Percentiles rank a stretch among this genome's conserved stretches.
phyloP scores from a whole-genome alignment of 495 filamentous ascomycete species.

The Letharia lupina region DNA sequence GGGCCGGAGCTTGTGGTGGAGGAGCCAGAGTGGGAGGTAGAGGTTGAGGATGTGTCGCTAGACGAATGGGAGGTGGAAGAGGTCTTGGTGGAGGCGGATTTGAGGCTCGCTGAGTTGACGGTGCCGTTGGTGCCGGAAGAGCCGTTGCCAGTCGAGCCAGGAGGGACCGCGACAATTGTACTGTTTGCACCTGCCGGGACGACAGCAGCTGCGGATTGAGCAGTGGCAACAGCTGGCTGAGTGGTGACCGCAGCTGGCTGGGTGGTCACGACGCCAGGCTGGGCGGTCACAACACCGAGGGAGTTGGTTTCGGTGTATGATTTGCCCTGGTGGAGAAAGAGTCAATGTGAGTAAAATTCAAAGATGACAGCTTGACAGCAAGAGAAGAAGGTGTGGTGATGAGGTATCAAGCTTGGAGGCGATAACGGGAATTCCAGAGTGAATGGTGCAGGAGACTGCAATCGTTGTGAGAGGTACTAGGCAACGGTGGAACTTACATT shows the following conservation, averaged over 20 bases:
- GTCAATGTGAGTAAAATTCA: background rate
- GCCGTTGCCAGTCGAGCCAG: slow-evolving; percentile 16
- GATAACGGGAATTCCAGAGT: background rate
- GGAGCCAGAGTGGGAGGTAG: slow-evolving; percentile 23
- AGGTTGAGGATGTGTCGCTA: slow-evolving; percentile 31
- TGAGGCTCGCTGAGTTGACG: slow-evolving; percentile 24
- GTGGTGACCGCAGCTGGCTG: slow-evolving; percentile 35
- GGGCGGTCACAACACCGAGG: slow-evolving; percentile 42
- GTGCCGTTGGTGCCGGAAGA: slow-evolving; percentile 24
- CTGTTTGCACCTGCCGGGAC: slow-evolving; percentile 42
- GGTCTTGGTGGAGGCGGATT: slow-evolving; percentile 22
- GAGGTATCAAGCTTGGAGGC: too few species aligned
- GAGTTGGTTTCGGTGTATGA: slow-evolving; percentile 38
- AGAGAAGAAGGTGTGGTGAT: background rate
- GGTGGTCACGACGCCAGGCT: slow-evolving; percentile 31
- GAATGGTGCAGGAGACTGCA: background rate
- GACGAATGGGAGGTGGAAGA: slow-evolving; percentile 28
- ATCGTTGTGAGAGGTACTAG: background rate
- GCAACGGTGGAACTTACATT: slow-evolving; percentile 7
- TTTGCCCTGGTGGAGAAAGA: background rate
- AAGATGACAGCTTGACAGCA: background rate
- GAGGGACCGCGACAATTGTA: slow-evolving; percentile 10
- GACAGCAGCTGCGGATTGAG: slow-evolving; percentile 36
- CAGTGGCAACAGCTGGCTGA: slow-evolving; percentile 39
- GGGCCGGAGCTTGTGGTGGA: slow-evolving; percentile 15